A percentile compares a stretch with the other conserved stretches of the same genome.
These are phyloP conservation scores for Kernera saxatilis DNA, from an alignment of 345 rosid species.

Conservation along the genomic window DNA sequence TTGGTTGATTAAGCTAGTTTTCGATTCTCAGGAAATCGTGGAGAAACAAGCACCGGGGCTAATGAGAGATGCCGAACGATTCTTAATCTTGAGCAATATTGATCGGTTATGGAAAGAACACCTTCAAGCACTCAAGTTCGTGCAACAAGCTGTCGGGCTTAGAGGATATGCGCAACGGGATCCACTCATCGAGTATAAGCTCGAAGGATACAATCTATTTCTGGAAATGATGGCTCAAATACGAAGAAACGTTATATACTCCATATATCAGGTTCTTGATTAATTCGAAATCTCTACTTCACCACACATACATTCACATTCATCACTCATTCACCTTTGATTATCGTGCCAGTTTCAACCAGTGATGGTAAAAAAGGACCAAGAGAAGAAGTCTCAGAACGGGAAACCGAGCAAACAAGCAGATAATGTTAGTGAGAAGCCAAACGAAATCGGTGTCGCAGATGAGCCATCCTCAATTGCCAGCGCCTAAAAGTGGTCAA, in stretches of 20 bases:
- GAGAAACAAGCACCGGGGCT: constrained; percentile 84
- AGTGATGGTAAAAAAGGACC: constrained; percentile 69
- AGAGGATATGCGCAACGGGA: constrained; percentile 98
- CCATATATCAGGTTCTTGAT: constrained; percentile 77
- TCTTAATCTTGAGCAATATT: constrained; percentile 80
- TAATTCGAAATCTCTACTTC: not conserved
- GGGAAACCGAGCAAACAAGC: constrained; percentile 44
- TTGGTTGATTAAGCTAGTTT: constrained; percentile 1
- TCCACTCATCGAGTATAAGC: constrained; percentile 93
- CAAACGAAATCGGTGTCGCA: constrained; percentile 40
- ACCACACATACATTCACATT: not conserved
- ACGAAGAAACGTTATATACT: constrained; percentile 88
- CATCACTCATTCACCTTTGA: not conserved
- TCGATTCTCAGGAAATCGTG: constrained; percentile 48
- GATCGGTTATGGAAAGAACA: constrained; percentile 99
- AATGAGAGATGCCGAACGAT: constrained; percentile 91
- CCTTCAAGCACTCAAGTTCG: constrained; percentile 87
- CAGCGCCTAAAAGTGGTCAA: constrained; percentile 23
- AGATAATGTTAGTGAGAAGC: constrained; percentile 40
- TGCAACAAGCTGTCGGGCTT: constrained; percentile 93
- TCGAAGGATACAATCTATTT: constrained; percentile 94
- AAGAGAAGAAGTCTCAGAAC: constrained; percentile 41
- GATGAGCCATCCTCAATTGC: constrained; percentile 56
- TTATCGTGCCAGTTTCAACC: constrained; percentile 66
- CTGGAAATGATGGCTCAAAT: constrained; percentile 99